Evolutionary conservation across 2,329 filamentous ascomycete genomes (phyloP).

Genomic region (Clarireedia monteithiana): DNA sequence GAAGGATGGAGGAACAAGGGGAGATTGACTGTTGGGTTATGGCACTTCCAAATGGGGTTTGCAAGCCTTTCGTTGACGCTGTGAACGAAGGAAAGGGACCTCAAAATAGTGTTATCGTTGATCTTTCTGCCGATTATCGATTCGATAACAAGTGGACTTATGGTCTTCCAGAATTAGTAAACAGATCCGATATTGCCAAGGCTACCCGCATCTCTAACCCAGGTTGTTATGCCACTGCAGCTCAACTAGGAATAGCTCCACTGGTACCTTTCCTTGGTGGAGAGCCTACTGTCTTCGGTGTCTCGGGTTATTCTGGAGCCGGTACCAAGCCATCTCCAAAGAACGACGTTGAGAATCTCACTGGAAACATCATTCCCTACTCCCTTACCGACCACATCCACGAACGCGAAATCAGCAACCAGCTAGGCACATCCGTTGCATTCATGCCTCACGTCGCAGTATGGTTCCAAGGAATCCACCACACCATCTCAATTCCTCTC

Average conservation of each 20-base stretch:
- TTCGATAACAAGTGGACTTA: constrained; percentile 85
- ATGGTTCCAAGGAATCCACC: constrained; percentile 94
- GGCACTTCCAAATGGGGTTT: constrained; percentile 92
- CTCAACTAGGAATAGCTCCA: constrained; percentile 82
- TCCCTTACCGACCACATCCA: constrained; percentile 90
- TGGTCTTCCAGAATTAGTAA: constrained; percentile 78
- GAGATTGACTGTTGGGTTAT: constrained; percentile 96
- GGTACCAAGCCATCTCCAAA: constrained; percentile 91
- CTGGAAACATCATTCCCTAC: constrained; percentile 85
- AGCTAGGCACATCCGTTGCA: constrained; percentile 66
- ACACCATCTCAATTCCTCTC: constrained; percentile 85
- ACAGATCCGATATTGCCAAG: constrained; percentile 66
- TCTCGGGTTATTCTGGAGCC: constrained; percentile 89
- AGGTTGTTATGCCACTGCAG: constrained; percentile 90
- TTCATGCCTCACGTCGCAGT: constrained; percentile 94
- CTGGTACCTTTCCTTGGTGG: constrained; percentile 69
- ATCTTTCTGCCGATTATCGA: constrained; percentile 93
- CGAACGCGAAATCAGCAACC: constrained; percentile 78
- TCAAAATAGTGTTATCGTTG: constrained; percentile 70
- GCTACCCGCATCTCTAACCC: constrained; percentile 84
- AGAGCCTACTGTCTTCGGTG: constrained; percentile 77
- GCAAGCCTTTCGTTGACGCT: constrained; percentile 88
- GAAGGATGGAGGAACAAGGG: constrained; percentile 72
- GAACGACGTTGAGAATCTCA: constrained; percentile 79
- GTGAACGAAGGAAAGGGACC: constrained; percentile 60